phyloP scores from a whole-genome alignment of 306 rosid genomes.

The Vigna unguiculata region DNA sequence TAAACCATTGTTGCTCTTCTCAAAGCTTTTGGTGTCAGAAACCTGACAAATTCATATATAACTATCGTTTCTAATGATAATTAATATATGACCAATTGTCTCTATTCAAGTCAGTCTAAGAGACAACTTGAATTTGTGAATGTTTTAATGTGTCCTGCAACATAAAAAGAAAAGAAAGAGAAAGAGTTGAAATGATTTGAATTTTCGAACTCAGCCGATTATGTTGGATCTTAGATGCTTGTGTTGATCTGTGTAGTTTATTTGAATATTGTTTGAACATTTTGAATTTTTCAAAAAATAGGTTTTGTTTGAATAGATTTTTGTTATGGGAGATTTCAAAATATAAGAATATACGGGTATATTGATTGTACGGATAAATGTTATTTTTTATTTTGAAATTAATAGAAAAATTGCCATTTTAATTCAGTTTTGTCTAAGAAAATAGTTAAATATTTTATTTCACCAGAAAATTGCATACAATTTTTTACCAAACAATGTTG shows the following conservation, averaged over 20 bases:
- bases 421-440: background rate
- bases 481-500: background rate
- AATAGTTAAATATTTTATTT: background rate
- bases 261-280: background rate
- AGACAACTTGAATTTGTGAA: background rate
- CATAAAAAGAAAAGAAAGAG: no score
- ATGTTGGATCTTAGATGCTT: background rate
- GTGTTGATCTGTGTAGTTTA: background rate
- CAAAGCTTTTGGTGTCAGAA: background rate
- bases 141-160: background rate
- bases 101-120: background rate
- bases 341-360: background rate
- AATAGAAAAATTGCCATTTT: background rate
- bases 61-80: background rate
- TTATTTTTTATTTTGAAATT: background rate
- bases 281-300: background rate
- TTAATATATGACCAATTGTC: conserved; percentile 2
- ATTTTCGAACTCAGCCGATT: background rate
- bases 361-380: background rate
- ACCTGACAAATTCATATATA: background rate
- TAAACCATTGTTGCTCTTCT: background rate
- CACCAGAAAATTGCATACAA: background rate
- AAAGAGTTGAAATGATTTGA: background rate
- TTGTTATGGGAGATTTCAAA: background rate
- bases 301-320: background rate